Base-by-base conservation (phyloP, 495 filamentous ascomycete species). In the Ascodesmis nigricans region DNA sequence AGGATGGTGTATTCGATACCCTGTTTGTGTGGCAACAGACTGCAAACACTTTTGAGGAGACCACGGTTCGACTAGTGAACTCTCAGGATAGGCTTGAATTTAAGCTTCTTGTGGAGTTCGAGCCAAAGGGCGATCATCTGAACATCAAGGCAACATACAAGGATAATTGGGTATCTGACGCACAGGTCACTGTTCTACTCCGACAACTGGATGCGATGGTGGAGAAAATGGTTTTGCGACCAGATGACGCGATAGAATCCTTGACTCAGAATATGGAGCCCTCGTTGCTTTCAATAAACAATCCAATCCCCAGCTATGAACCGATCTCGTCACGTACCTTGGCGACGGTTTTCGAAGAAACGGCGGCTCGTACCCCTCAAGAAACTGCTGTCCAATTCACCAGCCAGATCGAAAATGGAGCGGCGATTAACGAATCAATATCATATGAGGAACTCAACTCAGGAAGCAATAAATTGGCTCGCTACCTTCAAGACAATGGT, bases 21-120 rank as follows among this genome's bases (percentile, higher is more conserved):
- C 57, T 83, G 1, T 60, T 84, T 31, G 69, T 79, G 4, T 90
- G 79, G 61, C 79, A 90, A 39, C 69, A 84, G 47, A 71, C 67
- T 1, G 52, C 71, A 6, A 45, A 61, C 24, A 46, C 55, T 9
- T 46, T 54, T 8, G 42, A 46, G 0, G 37, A 41, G 1, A 31
- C 41, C 7, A 18, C 43, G 5, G 58, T 80, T 8, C 43, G 33
- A 14, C 53, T 70, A 32, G 49, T 69, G 1, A 60, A 59, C 31
- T 63, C 64, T 30, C 57, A 55, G 7, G 79, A 87, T 42, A 64
- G 63, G 32, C 57, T 82, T 20, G 79, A 48, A 45, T 78, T 77
- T 31, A 67, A 67, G 18, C 52, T 87, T 2, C 60, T 77, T 20
- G 41, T 90, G 3, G 78, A 84, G 46, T 53, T 82, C 17, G 68